Percentiles rank a stretch among this genome's conserved stretches.
Evolutionary conservation across 2,329 filamentous ascomycete species (phyloP).

Genomic region (Ophiocordyceps camponoti-leonardi): DNA sequence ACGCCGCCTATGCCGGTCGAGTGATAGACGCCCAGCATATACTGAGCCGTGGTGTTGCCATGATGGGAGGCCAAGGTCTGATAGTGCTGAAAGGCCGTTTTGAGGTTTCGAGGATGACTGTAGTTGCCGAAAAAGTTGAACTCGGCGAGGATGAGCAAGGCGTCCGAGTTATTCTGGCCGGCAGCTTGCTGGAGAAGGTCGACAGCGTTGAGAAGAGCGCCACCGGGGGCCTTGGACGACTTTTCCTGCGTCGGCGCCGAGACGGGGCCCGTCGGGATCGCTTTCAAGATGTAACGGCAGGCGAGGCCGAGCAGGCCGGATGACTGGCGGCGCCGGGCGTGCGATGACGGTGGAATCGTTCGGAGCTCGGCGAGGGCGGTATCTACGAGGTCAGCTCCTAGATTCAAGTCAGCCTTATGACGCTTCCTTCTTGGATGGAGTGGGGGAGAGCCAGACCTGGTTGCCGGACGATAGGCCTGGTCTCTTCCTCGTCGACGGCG

Average conservation of each 20-base stretch:
- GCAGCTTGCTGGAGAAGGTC: conserved; percentile 34
- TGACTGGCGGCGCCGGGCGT: conserved; percentile 25
- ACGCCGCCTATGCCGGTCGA: conserved; percentile 76
- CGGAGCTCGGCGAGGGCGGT: conserved; percentile 31
- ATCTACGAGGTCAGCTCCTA: conserved; percentile 36
- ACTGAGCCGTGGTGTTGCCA: conserved; percentile 83
- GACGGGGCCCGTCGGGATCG: conserved; percentile 31
- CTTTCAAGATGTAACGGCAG: conserved; percentile 26
- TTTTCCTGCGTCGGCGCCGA: conserved; percentile 24
- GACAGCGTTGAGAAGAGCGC: conserved; percentile 32
- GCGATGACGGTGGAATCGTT: conserved; percentile 28
- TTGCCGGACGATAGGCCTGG: conserved; percentile 12
- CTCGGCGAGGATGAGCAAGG: conserved; percentile 76
- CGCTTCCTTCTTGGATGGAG: neutral
- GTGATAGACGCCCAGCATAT: conserved; percentile 93
- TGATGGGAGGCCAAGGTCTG: conserved; percentile 54
- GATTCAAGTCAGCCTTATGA: neutral
- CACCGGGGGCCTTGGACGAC: conserved; percentile 15
- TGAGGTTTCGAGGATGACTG: conserved; percentile 68
- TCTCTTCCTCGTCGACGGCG: conserved; percentile 10
- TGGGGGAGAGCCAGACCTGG: conserved; percentile 13
- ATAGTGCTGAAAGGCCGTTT: conserved; percentile 66
- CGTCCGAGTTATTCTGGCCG: conserved; percentile 52
- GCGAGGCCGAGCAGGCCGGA: conserved; percentile 24
- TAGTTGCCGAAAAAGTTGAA: conserved; percentile 97